Percentiles rank a stretch among this genome's conserved stretches.
Conservation (phyloP, 148 eudicot genomes). For the Camellia japonica region DNA sequence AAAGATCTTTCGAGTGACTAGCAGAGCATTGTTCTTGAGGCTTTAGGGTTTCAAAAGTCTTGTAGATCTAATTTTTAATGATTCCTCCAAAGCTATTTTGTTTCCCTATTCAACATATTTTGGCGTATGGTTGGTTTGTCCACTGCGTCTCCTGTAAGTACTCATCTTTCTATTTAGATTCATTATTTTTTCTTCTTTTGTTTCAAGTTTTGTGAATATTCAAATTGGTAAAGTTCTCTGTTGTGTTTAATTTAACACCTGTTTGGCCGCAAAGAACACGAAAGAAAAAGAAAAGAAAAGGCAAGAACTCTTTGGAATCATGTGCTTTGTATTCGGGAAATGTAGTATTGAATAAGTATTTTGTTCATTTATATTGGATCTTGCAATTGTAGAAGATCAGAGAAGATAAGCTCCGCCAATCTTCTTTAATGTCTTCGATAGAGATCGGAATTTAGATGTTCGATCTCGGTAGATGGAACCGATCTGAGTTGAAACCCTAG, state of each 20-base stretch:
- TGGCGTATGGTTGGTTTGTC: constrained; percentile 96
- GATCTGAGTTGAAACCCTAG: too few species aligned
- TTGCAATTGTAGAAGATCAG: too few species aligned
- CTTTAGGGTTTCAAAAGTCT: constrained; percentile 2
- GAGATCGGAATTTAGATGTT: too few species aligned
- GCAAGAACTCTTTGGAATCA: background rate
- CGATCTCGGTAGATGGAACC: too few species aligned
- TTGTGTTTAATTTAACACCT: background rate
- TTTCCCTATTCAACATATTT: constrained; percentile 52
- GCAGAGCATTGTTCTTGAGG: background rate
- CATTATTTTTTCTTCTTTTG: background rate
- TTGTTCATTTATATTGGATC: too few species aligned
- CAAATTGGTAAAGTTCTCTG: background rate
- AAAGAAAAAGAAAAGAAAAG: background rate
- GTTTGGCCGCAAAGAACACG: background rate
- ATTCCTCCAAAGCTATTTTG: constrained; percentile 13
- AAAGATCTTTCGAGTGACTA: background rate
- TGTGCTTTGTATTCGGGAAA: background rate
- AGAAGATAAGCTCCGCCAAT: too few species aligned
- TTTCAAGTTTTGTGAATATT: background rate
- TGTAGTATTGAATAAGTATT: too few species aligned
- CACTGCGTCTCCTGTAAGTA: constrained; percentile 83
- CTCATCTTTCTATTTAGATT: background rate
- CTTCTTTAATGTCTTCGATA: too few species aligned
- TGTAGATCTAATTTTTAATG: constrained; percentile 34